Evolutionary conservation across 768 basidiomycete genomes (phyloP), one percentile per base, ranked within the genome.

Genomic region (Lactarius indigo): DNA sequence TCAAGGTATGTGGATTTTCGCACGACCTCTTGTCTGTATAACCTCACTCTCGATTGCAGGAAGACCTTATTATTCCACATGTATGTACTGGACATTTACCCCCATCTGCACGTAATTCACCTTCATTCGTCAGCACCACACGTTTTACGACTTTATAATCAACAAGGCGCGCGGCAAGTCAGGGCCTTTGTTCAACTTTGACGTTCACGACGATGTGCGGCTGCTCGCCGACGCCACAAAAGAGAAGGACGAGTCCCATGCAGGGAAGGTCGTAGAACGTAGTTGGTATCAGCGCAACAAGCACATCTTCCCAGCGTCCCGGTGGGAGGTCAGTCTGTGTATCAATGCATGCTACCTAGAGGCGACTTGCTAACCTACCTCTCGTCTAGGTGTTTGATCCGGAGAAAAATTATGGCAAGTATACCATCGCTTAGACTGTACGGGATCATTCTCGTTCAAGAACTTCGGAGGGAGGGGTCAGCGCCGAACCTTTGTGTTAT

Each of bases 81-180:
- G 96, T 94, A 77, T 55, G 89, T 76, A 12, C 5, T 35, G 28
- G 50, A 20, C 12, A 3, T 57, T 44, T 66, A 41, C 6, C 28
- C n/a, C 33, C 55, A 18, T 44, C 26, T 31, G 66, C 41, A 30
- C 54, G 13, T 15, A 6, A 23, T 57, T 63, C 54, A 60, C 42
- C 65, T 9, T 63, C 65, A 41, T 63, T 61, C 61, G 17, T 54
- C 63, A 98, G 94, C 96, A 98, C 75, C 87, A 98, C 77, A 97
- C 96, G 1, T 99, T 99, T 76, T 98, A 98, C 76, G 92, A 96
- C 77, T 98, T 99, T 71, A 97, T 99, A 70, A 82, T 98, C 72
- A 98, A 98, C 83, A 98, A 97, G 78, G 95, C 96, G 9, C 88
- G 97, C 28, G 97, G 97, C 31, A 99, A 99, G 77, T 97, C 95